Evolutionary conservation across 2,329 filamentous ascomycete genomes (phyloP), one percentile per base, ranked within the genome.

Genomic region (Exophiala viscosa): DNA sequence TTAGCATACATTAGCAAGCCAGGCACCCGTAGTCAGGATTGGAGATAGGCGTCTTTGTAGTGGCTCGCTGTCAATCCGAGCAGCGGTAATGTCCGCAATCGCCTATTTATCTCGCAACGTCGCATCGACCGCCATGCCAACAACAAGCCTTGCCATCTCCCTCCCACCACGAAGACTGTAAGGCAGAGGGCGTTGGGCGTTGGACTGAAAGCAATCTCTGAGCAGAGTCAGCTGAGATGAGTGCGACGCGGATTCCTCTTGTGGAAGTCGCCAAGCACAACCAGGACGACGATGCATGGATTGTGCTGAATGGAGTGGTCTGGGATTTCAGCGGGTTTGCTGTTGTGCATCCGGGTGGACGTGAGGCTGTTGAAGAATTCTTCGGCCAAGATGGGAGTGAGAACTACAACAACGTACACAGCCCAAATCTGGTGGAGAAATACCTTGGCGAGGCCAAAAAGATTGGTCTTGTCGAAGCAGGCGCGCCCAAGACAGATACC

Each of bases 281-380:
- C 48, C 71, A 65, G 13, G 60, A 70, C 23, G 59, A 73, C 48
- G 67, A 83, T 59, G 76, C 79, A 60, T 88, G 85, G 85, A 79
- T 87, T 53, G 82, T 86, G 13, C 77, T 88, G 15, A 79, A 87
- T 65, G 79, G 79, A 43, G 78, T 79, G 61, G 82, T 87, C 28
- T 87, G 84, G 71, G 82, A 88, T 66, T 68, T 88, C 43, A 84
- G 80, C 18, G 75, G 80, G 11, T 87, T 88, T 64, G 73, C 82
- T 8, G 76, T 77, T 14, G 73, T 81, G 52, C 82, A 85, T 65
- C 81, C 82, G 5, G 81, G 82, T 20, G 82, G 82, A 17, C 69
- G 45, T 15, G 35, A 42, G 71, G 72, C 74, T 23, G 74, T 76
- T 32, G 55, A 74, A 17, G 73, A 72, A 59, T 71, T 74, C 47